Evolutionary conservation across 352 stramenopile species (phyloP).

Genomic region (Phytophthora pseudosyringae): DNA sequence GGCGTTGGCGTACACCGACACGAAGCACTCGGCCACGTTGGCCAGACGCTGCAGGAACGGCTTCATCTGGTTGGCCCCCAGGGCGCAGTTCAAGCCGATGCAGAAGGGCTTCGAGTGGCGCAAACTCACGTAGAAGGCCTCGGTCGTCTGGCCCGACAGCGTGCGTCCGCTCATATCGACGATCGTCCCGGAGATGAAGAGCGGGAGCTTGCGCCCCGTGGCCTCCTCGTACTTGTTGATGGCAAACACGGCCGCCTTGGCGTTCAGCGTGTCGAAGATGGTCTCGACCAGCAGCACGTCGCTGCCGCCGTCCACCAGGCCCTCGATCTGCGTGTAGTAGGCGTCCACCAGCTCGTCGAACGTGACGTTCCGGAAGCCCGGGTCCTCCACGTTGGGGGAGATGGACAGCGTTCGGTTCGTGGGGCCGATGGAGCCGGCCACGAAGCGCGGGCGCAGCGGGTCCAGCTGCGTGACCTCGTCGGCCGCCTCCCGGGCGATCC

Average conservation of each 20-base stretch:
- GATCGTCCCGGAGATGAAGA: slow-evolving; percentile 97
- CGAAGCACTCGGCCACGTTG: slow-evolving; percentile 95
- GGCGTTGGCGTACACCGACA: slow-evolving; percentile 97
- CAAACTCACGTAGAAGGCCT: slow-evolving; percentile 97
- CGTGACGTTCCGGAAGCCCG: slow-evolving; percentile 93
- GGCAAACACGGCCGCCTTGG: slow-evolving; percentile 96
- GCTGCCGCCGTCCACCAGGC: slow-evolving; percentile 94
- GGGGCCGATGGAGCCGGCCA: slow-evolving; percentile 95
- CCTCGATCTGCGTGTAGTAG: slow-evolving; percentile 96
- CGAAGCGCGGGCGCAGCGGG: slow-evolving; percentile 94
- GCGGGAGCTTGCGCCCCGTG: slow-evolving; percentile 89
- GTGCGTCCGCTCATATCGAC: slow-evolving; percentile 97
- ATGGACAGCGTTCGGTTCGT: slow-evolving; percentile 97
- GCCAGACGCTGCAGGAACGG: slow-evolving; percentile 94
- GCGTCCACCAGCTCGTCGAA: slow-evolving; percentile 97
- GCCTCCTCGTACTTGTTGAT: slow-evolving; percentile 94
- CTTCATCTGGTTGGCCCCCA: slow-evolving; percentile 96
- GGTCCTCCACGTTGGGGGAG: slow-evolving; percentile 96
- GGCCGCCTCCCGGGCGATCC: slow-evolving; percentile 91
- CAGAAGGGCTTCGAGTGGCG: slow-evolving; percentile 97
- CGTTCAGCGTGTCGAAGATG: slow-evolving; percentile 98
- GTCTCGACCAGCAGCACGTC: slow-evolving; percentile 98
- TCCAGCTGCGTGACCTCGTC: slow-evolving; percentile 94
- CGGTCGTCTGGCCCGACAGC: slow-evolving; percentile 95
- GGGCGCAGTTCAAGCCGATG: slow-evolving; percentile 97